Conservation (phyloP, 2,329 filamentous ascomycete species). For the Verruconis gallopava region DNA sequence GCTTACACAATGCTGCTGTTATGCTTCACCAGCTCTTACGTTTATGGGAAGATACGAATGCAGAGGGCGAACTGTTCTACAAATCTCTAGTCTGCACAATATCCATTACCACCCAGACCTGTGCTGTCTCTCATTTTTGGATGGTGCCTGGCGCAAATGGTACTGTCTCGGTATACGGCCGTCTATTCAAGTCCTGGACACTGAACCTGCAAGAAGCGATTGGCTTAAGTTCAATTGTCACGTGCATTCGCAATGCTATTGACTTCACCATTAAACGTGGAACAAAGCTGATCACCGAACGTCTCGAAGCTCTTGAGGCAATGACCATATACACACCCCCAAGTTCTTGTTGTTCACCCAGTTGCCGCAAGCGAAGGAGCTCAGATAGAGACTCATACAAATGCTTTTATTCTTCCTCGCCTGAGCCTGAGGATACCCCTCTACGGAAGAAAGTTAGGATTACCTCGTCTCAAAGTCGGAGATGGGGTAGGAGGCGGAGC, state of each 20-base stretch:
- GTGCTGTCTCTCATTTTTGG: slow-evolving; percentile 3
- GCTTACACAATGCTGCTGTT: slow-evolving; percentile 5
- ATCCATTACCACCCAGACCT: slow-evolving; percentile 5
- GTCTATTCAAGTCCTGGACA: slow-evolving; percentile 4
- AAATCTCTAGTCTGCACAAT: neutral
- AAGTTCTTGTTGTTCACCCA: neutral
- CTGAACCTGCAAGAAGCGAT: slow-evolving; percentile 1
- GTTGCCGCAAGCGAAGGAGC: neutral
- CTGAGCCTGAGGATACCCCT: too few species aligned
- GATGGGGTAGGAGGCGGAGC: too few species aligned
- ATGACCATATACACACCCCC: neutral
- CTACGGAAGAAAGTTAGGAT: too few species aligned
- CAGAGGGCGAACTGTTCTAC: neutral
- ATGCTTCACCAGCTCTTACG: slow-evolving; percentile 5
- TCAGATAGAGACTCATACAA: neutral
- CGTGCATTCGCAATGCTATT: neutral
- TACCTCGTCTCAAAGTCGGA: too few species aligned
- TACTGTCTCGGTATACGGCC: neutral
- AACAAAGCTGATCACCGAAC: neutral
- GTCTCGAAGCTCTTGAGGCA: neutral
- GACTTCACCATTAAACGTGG: neutral
- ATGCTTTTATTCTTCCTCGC: too few species aligned
- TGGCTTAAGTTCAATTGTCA: neutral
- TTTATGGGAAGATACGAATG: slow-evolving; percentile 1
- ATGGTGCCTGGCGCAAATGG: neutral